phyloP scores from a whole-genome alignment of 176 grass and related monocot species.

The Eleusine indica region DNA sequence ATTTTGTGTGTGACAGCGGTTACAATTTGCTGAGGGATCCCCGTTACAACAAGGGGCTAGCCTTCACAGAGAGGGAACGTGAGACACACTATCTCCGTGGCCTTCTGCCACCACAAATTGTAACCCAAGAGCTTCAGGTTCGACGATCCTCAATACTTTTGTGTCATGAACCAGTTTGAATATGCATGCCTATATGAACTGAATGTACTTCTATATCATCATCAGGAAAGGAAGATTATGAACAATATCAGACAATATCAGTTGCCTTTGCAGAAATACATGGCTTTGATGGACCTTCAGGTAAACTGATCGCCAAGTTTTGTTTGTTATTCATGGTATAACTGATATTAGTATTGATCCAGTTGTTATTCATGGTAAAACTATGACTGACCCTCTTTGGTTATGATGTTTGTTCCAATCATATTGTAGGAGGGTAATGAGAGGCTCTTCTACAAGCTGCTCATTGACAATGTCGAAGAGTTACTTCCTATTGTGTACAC shows the following conservation, averaged over 20 bases:
- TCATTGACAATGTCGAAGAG: conserved; percentile 91
- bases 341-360: background rate
- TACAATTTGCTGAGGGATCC: conserved; percentile 79
- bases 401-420: conserved; percentile 18
- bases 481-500: conserved; percentile 95
- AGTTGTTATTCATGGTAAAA: background rate
- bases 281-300: conserved; percentile 92
- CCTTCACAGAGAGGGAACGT: conserved; percentile 71
- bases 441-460: conserved; percentile 96
- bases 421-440: conserved; percentile 84
- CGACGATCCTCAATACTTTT: background rate
- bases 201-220: conserved; percentile 21
- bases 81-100: conserved; percentile 80
- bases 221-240: conserved; percentile 95
- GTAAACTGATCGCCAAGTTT: conserved; percentile 37
- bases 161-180: background rate
- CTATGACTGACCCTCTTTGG: background rate
- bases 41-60: conserved; percentile 89
- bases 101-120: conserved; percentile 66
- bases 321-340: background rate
- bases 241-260: conserved; percentile 76
- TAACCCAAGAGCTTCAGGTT: conserved; percentile 87
- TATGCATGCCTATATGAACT: conserved; percentile 1
- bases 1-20: conserved; percentile 44
- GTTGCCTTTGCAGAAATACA: conserved; percentile 82